Percentiles rank a stretch among this genome's conserved stretches.
Evolutionary conservation across 495 filamentous ascomycete species (phyloP).

Genomic region (Penicillium turbatum): DNA sequence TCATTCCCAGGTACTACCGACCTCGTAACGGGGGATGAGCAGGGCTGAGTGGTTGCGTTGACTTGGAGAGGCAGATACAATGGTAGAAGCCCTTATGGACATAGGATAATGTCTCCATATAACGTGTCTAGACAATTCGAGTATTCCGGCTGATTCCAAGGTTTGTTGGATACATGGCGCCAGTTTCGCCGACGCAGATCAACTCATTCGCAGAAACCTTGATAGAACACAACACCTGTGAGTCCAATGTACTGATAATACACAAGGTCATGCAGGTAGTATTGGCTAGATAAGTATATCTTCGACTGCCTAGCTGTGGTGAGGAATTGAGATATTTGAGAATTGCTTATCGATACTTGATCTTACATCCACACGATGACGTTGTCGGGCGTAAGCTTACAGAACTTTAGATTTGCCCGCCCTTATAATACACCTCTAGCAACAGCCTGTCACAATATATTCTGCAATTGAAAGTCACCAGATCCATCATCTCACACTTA

Average conservation of each 20-base stretch:
- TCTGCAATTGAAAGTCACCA: neutral
- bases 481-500: neutral
- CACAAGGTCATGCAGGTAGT: no score
- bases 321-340: neutral
- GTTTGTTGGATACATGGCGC: no score
- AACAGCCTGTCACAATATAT: neutral
- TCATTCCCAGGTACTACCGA: neutral
- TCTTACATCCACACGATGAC: slow-evolving; percentile 6
- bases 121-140: neutral
- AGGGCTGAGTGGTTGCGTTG: neutral
- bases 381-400: slow-evolving; percentile 7
- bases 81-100: no score
- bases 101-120: neutral
- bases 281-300: no score
- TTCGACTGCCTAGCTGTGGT: no score
- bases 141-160: no score
- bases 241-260: no score
- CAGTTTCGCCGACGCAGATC: no score
- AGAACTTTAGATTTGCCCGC: neutral
- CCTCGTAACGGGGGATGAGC: no score
- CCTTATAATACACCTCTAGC: neutral
- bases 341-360: slow-evolving; percentile 1
- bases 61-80: neutral
- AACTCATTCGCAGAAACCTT: no score
- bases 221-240: no score